Percentiles rank a stretch among this genome's conserved stretches.
These are phyloP conservation scores for Albugo laibachii DNA, from an alignment of 352 stramenopile species.

Conservation along the genomic window DNA sequence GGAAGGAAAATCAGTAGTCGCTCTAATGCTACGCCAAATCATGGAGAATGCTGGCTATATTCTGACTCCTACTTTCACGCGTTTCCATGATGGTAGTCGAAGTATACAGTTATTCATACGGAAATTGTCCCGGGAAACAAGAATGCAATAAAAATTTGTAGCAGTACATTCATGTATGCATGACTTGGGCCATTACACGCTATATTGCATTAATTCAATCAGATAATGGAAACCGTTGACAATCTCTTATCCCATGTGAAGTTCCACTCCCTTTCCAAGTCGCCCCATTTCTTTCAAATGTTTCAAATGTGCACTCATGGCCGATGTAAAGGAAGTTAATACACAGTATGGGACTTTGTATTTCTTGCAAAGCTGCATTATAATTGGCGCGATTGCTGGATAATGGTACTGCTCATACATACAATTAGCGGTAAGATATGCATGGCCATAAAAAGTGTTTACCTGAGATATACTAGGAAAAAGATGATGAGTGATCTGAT, in stretches of 20 bases:
- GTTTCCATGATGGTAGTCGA: no score
- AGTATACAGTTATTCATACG: no score
- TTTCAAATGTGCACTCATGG: slow-evolving; percentile 66
- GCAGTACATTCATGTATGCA: no score
- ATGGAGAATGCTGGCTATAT: no score
- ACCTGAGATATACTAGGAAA: slow-evolving; percentile 85
- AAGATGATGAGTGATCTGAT: slow-evolving; percentile 88
- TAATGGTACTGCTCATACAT: slow-evolving; percentile 77
- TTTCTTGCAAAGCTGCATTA: slow-evolving; percentile 84
- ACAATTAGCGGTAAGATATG: background rate
- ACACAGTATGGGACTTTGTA: slow-evolving; percentile 86
- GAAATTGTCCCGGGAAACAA: no score
- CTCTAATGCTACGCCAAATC: no score
- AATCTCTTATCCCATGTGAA: slow-evolving; percentile 68
- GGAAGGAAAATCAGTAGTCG: background rate
- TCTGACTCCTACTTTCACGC: no score
- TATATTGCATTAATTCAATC: no score
- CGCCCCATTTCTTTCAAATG: slow-evolving; percentile 82
- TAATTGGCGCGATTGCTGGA: slow-evolving; percentile 82
- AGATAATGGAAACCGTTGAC: no score
- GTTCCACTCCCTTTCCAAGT: slow-evolving; percentile 45
- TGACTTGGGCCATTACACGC: no score
- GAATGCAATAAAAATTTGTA: no score
- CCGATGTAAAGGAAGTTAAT: slow-evolving; percentile 59
- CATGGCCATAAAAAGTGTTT: background rate